Evolutionary conservation across 495 filamentous ascomycete genomes (phyloP).

Genomic region (Cryomyces minteri): DNA sequence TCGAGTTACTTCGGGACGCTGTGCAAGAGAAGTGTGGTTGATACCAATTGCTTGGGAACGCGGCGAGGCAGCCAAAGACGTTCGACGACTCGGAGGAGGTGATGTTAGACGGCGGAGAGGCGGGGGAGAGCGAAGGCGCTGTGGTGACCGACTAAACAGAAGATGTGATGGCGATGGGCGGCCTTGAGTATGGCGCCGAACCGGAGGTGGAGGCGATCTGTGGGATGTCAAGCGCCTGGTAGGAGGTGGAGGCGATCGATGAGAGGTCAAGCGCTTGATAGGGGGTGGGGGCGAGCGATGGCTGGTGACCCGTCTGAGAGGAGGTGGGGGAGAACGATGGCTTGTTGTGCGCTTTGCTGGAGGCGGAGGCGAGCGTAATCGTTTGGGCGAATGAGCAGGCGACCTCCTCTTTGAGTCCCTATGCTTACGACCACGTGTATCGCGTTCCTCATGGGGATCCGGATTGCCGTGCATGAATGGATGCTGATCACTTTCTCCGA

Average conservation of each 20-base stretch:
- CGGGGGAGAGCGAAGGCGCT: slow-evolving; percentile 46
- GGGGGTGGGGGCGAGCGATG: slow-evolving; percentile 7
- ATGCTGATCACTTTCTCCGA: slow-evolving; percentile 36
- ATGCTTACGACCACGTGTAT: slow-evolving; percentile 16
- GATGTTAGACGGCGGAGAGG: slow-evolving; percentile 27
- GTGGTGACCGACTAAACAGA: slow-evolving; percentile 49
- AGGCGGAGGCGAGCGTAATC: slow-evolving; percentile 28
- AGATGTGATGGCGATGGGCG: slow-evolving; percentile 21
- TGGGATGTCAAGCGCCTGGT: too few species aligned
- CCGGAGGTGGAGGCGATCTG: too few species aligned
- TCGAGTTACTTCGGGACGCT: slow-evolving; percentile 16
- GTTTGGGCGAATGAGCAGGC: slow-evolving; percentile 29
- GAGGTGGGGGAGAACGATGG: slow-evolving; percentile 25
- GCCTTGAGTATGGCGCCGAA: too few species aligned
- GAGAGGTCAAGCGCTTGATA: slow-evolving; percentile 2
- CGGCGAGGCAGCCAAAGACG: neutral
- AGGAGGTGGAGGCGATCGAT: slow-evolving; percentile 18
- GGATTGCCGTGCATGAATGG: slow-evolving; percentile 14
- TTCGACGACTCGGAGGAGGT: slow-evolving; percentile 19
- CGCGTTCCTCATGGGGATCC: slow-evolving; percentile 18
- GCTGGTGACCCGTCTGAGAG: slow-evolving; percentile 1
- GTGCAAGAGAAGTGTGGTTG: slow-evolving; percentile 7
- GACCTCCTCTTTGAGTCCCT: slow-evolving; percentile 22
- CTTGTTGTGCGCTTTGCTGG: slow-evolving; percentile 9
- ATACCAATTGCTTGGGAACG: neutral